Base-by-base conservation (phyloP, 2,329 filamentous ascomycete species). In the Exophiala sp. region DNA sequence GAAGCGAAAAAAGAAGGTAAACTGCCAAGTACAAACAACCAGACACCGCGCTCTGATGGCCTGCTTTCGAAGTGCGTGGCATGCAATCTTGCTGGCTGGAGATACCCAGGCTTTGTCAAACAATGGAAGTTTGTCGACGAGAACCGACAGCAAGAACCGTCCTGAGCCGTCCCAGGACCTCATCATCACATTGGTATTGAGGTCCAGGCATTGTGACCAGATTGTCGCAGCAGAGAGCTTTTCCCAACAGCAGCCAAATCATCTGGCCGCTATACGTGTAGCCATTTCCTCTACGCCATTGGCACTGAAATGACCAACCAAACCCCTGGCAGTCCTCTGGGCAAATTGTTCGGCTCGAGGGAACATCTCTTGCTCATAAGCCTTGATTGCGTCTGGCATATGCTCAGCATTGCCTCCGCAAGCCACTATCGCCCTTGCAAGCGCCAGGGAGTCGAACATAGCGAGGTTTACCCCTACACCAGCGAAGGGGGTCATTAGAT, bases 311-410 rank as follows among this genome's bases (percentile, higher is more conserved):
- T 62, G 59, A 20, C 41, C 49, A 21, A 51, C 48, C 18, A 55
- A 33, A 38, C 49, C 52, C 21, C 45, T 58, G 20, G 44, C 51
- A 14, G 54, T 58, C 18, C 32, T 50, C 43, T 40, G 52, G 16
- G 45, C 58, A 32, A 58, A 54, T 14, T 44, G 50, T 44, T 57
- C 55, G 16, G 35, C 66, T 1, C 57, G 58, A 12, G 48, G 57
- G 8, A 61, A 56, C 64, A 66, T 65, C 5, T 55, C 58, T 21
- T 53, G 42, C 52, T 66, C 65, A 54, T 65, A 66, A 16, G 53
- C 32, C 47, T 45, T 36, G 21, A 65, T 58, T 4, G 61, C 64
- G 11, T 47, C 53, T 7, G 62, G 59, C 3, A 65, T 47, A 12
- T 50, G 50, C 9, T 16, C 43, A 7, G 52, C 16, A 40, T 44